phyloP scores from a whole-genome alignment of 2,329 filamentous ascomycete genomes.

The Xylariaceae sp. region DNA sequence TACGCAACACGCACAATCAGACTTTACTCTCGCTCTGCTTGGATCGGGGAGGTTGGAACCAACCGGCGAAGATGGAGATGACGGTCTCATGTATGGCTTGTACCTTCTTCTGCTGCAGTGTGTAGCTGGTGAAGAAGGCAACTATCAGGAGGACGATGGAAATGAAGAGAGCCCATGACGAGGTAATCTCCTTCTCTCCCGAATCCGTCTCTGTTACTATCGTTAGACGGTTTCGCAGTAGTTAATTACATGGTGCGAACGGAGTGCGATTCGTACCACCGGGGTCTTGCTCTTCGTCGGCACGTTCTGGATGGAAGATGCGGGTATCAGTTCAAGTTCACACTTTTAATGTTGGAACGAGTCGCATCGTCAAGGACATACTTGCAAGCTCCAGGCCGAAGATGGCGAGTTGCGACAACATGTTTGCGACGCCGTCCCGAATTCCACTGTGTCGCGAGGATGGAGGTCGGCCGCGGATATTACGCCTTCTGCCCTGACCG shows the following conservation, averaged over 20 bases:
- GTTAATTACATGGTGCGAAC: constrained; percentile 10
- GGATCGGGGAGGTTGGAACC: constrained; percentile 13
- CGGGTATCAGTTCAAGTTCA: constrained; percentile 7
- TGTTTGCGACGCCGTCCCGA: constrained; percentile 36
- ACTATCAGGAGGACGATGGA: constrained; percentile 92
- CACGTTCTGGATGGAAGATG: constrained; percentile 49
- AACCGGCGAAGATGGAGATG: constrained; percentile 95
- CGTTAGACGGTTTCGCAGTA: constrained; percentile 31
- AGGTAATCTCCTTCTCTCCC: constrained; percentile 90
- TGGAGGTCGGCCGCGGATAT: constrained; percentile 24
- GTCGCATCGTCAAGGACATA: constrained; percentile 39
- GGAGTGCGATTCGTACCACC: constrained; percentile 48
- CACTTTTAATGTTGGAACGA: neutral
- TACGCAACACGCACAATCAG: constrained; percentile 15
- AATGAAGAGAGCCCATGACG: constrained; percentile 97
- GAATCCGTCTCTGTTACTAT: constrained; percentile 71
- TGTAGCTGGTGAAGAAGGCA: constrained; percentile 96
- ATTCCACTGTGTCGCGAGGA: constrained; percentile 30
- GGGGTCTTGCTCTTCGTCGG: constrained; percentile 54
- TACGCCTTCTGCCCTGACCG: constrained; percentile 31
- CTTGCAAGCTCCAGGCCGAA: constrained; percentile 49
- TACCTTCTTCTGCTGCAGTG: constrained; percentile 94
- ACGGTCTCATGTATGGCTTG: constrained; percentile 98
- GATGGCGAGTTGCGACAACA: constrained; percentile 47
- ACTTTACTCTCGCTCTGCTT: neutral